phyloP scores from a whole-genome alignment of 768 basidiomycete genomes.

The Xerocomellus amylosporus region DNA sequence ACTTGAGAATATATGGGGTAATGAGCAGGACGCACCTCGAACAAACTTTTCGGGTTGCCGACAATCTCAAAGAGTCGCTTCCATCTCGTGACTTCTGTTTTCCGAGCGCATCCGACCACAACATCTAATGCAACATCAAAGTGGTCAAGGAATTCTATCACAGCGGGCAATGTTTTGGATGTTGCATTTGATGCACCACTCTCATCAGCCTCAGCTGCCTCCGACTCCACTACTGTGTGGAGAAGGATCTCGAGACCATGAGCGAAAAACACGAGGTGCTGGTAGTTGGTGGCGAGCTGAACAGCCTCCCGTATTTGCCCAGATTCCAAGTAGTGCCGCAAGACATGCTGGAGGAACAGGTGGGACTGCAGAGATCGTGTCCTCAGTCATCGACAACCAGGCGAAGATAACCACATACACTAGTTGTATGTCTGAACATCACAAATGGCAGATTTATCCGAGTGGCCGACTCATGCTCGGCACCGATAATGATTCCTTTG shows the following conservation, averaged over 20 bases:
- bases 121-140: conserved; percentile 91
- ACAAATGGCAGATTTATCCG: conserved; percentile 79
- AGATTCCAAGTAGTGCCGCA: conserved; percentile 75
- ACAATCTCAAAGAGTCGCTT: conserved; percentile 83
- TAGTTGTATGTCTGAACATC: conserved; percentile 89
- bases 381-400: conserved; percentile 1
- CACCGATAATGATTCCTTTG: conserved; percentile 97
- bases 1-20: background rate
- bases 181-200: conserved; percentile 17
- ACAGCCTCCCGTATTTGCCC: conserved; percentile 72
- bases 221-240: conserved; percentile 89
- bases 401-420: conserved; percentile 48
- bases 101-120: conserved; percentile 92
- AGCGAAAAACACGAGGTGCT: conserved; percentile 85
- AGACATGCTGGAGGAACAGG: conserved; percentile 88
- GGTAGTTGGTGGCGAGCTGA: conserved; percentile 80
- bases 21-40: conserved; percentile 61
- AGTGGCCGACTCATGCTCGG: conserved; percentile 81
- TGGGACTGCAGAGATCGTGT: conserved; percentile 60
- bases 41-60: conserved; percentile 85
- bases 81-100: conserved; percentile 94
- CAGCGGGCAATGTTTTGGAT: conserved; percentile 52
- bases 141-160: conserved; percentile 90
- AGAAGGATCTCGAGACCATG: conserved; percentile 94
- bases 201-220: conserved; percentile 43